A percentile compares a stretch with the other conserved stretches of the same genome.
Conservation (phyloP, 2,329 filamentous ascomycete genomes). For the Hyphodiscus sp. region DNA sequence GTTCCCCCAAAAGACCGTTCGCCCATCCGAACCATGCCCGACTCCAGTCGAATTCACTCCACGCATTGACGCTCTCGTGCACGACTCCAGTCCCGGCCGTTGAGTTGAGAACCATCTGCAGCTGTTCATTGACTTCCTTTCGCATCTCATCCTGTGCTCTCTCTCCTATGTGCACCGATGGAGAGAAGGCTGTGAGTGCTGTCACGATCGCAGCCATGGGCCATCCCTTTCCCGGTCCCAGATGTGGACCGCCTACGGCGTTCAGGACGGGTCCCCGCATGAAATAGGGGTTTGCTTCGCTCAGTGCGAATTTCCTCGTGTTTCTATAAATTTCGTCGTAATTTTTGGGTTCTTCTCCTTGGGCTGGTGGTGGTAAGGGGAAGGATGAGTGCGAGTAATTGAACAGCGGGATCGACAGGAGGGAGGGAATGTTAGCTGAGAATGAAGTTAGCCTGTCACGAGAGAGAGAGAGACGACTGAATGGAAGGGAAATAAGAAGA, state of each 20-base stretch:
- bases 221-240: slow-evolving; percentile 53
- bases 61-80: slow-evolving; percentile 42
- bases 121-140: slow-evolving; percentile 25
- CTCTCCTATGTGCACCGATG: background rate
- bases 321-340: slow-evolving; percentile 65
- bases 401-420: slow-evolving; percentile 58
- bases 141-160: slow-evolving; percentile 8
- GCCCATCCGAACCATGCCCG: slow-evolving; percentile 69
- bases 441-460: too few species aligned
- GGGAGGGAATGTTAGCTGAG: slow-evolving; percentile 57
- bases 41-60: slow-evolving; percentile 35
- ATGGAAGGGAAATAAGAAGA: too few species aligned
- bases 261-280: slow-evolving; percentile 46
- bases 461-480: too few species aligned
- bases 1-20: slow-evolving; percentile 37
- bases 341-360: slow-evolving; percentile 39
- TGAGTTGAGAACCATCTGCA: slow-evolving; percentile 22
- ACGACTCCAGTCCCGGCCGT: slow-evolving; percentile 35
- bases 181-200: slow-evolving; percentile 35
- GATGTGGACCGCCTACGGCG: slow-evolving; percentile 61
- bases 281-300: slow-evolving; percentile 73
- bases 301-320: slow-evolving; percentile 73
- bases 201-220: slow-evolving; percentile 50
- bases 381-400: too few species aligned
- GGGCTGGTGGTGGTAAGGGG: too few species aligned